Base-by-base conservation (phyloP, 1,284 basidiomycete genomes). In the Microbotryomycetes sp. region DNA sequence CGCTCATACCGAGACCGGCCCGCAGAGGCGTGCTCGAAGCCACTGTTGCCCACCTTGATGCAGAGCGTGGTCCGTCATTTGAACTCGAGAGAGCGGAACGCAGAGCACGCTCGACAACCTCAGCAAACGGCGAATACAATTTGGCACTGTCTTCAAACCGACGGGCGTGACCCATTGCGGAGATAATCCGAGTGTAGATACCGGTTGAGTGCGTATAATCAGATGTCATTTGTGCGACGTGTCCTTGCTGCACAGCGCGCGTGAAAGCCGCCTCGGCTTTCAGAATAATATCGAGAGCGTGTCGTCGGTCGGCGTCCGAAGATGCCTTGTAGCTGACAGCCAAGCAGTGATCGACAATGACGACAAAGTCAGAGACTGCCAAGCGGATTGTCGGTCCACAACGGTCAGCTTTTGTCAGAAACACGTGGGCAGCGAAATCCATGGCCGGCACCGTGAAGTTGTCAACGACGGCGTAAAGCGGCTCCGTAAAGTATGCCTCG, bases 401-500 rank as follows among this genome's bases (percentile, higher is more conserved):
- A 18, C 18, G 9, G 35, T 9, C 35, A 9, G 18, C 18, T 41
- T 41, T 41, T 41, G 35, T 11, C 35, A 11, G 9, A 9, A 41
- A 41, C 35, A 41, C 35, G 35, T 41, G 35, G 18, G 35, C 9
- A 11, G 35, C 18, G 35, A 41, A 41, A 9, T 11, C 9, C 35
- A 41, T 41, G 9, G 35, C 35, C 18, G 35, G 18, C 35, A 11
- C 18, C 18, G 35, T 11, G 11, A 41, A 11, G 35, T 41, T 41
- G 18, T 7, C 65, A 70, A n/a, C 78, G 70, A 23, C 81, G 72
- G 45, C 77, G 74, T 61, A 76, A 79, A 66, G 56, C 26, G 29
- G 13, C 18, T 30, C 18, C 4, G 54, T 16, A 57, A 59, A 1
- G 78, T 76, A 65, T 4, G 49, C 41, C 15, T 4, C 27, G n/a